A percentile compares a stretch with the other conserved stretches of the same genome.
These are phyloP conservation scores for Exophiala calicioides DNA, from an alignment of 2,329 filamentous ascomycete species.

Conservation along the genomic window DNA sequence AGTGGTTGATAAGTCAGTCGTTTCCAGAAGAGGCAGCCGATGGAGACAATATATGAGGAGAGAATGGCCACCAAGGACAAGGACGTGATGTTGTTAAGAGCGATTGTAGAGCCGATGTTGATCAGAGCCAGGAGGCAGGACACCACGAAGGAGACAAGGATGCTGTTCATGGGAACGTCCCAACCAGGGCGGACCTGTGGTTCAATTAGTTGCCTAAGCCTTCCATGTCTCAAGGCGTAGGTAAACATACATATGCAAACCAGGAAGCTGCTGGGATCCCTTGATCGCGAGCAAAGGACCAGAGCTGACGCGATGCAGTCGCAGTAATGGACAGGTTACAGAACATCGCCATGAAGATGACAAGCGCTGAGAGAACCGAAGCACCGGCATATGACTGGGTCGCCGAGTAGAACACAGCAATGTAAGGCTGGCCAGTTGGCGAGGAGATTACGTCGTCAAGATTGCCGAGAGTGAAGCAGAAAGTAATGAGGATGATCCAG, in stretches of 20 bases:
- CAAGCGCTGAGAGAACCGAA: slow-evolving; percentile 36
- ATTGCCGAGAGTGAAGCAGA: slow-evolving; percentile 41
- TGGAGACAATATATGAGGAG: slow-evolving; percentile 42
- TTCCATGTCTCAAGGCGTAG: slow-evolving; percentile 11
- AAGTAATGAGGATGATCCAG: slow-evolving; percentile 41
- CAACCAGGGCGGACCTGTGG: slow-evolving; percentile 26
- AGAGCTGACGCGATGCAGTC: slow-evolving; percentile 42
- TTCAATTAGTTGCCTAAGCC: background rate
- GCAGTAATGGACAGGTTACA: slow-evolving; percentile 39
- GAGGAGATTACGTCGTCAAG: slow-evolving; percentile 36
- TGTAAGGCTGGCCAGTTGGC: slow-evolving; percentile 41
- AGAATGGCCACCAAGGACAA: slow-evolving; percentile 42
- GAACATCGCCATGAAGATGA: slow-evolving; percentile 37
- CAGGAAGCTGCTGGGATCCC: slow-evolving; percentile 40
- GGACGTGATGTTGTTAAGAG: slow-evolving; percentile 46
- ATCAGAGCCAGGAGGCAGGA: slow-evolving; percentile 44
- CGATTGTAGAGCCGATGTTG: slow-evolving; percentile 38
- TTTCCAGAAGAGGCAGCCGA: slow-evolving; percentile 39
- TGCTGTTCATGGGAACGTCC: slow-evolving; percentile 31
- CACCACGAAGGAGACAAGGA: slow-evolving; percentile 49
- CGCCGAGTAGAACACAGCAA: slow-evolving; percentile 40
- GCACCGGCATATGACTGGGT: slow-evolving; percentile 38
- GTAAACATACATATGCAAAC: slow-evolving; percentile 25
- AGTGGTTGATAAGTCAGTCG: slow-evolving; percentile 39
- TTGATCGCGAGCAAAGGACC: slow-evolving; percentile 45